Conservation (phyloP, 2,329 filamentous ascomycete species). For the Ophiosphaerella korrae region DNA sequence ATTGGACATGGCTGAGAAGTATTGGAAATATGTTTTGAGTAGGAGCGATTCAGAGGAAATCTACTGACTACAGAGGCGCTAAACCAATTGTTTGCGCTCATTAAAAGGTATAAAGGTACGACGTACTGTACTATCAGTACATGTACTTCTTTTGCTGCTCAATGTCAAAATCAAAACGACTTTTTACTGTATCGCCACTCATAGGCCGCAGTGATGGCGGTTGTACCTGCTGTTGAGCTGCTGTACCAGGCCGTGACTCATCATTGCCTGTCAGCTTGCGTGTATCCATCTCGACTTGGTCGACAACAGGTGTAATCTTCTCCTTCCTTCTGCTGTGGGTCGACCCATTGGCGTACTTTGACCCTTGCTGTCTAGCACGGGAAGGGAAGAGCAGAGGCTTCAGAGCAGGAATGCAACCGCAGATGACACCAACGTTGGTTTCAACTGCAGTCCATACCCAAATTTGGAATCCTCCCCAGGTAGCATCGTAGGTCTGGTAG, state of each 20-base stretch:
- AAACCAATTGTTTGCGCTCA: slow-evolving; percentile 18
- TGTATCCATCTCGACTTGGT: slow-evolving; percentile 43
- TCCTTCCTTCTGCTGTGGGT: slow-evolving; percentile 37
- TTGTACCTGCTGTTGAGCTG: slow-evolving; percentile 21
- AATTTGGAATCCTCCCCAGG: slow-evolving; percentile 52
- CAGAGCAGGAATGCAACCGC: slow-evolving; percentile 52
- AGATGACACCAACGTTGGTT: slow-evolving; percentile 52
- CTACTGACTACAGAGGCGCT: slow-evolving; percentile 21
- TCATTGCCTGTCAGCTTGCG: slow-evolving; percentile 35
- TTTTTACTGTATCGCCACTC: slow-evolving; percentile 43
- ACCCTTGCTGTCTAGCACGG: slow-evolving; percentile 36
- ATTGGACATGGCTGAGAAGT: slow-evolving; percentile 12
- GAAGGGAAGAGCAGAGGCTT: slow-evolving; percentile 48
- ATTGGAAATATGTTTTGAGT: slow-evolving; percentile 13
- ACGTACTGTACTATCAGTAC: slow-evolving; percentile 35
- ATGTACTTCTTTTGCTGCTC: slow-evolving; percentile 45
- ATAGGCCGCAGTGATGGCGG: slow-evolving; percentile 35
- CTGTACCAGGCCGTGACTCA: slow-evolving; percentile 29
- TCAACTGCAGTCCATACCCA: slow-evolving; percentile 53
- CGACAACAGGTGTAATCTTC: slow-evolving; percentile 38
- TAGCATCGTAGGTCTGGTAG: slow-evolving; percentile 52
- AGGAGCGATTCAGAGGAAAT: slow-evolving; percentile 18
- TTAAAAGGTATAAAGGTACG: slow-evolving; percentile 16
- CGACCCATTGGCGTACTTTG: slow-evolving; percentile 39
- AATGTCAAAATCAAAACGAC: slow-evolving; percentile 39